Evolutionary conservation across 257 asterid genomes (phyloP).

Genomic region (Gardenia jasminoides): DNA sequence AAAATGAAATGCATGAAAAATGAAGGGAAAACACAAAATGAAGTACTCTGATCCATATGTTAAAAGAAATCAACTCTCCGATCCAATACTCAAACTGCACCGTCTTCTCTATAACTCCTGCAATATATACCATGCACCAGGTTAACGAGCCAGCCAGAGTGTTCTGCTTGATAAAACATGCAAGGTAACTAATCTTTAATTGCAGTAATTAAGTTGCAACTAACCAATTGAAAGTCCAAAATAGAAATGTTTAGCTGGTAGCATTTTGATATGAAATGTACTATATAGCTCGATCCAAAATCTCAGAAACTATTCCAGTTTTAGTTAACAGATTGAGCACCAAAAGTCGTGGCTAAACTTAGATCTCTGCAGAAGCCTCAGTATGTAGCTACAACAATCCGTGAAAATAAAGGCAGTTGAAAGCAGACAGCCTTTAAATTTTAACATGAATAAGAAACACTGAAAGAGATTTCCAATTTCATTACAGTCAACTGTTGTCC

Average conservation of each 20-base stretch:
- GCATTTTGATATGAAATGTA: too few species aligned
- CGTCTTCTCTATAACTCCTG: slow-evolving; percentile 23
- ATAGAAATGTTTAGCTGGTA: background rate
- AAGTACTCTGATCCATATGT: slow-evolving; percentile 21
- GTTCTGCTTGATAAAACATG: background rate
- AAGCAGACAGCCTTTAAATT: background rate
- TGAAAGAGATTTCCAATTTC: background rate
- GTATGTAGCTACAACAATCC: background rate
- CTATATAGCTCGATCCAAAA: background rate
- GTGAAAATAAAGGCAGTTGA: background rate
- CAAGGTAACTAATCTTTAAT: background rate
- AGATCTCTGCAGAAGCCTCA: background rate
- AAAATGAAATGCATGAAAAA: background rate
- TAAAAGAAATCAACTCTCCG: background rate
- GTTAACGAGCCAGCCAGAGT: background rate
- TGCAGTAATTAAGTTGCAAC: background rate
- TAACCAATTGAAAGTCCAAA: background rate
- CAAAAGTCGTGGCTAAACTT: background rate
- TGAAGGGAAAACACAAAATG: background rate
- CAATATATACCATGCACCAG: background rate
- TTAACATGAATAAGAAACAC: background rate
- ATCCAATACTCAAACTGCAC: slow-evolving; percentile 11
- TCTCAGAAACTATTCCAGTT: background rate
- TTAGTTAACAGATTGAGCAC: background rate
- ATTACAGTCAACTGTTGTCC: background rate